Percentiles rank a stretch among this genome's conserved stretches.
These are phyloP conservation scores for Sporothrix curviconia DNA, from an alignment of 2,329 filamentous ascomycete genomes.

Conservation along the genomic window DNA sequence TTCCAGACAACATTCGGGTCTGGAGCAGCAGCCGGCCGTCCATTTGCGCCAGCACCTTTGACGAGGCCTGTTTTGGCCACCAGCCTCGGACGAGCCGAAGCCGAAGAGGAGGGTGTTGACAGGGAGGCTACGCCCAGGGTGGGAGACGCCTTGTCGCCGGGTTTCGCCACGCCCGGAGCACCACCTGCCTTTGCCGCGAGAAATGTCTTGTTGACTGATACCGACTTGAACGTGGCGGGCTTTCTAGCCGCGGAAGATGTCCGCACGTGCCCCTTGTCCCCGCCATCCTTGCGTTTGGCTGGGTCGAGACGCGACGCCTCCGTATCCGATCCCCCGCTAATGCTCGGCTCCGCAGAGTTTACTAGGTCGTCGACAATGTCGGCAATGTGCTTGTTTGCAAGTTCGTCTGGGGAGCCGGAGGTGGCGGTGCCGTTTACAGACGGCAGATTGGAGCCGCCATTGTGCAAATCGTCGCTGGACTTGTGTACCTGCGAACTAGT, in stretches of 20 bases:
- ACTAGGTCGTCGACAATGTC: constrained; percentile 52
- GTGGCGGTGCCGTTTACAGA: constrained; percentile 42
- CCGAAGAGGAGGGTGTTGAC: constrained; percentile 40
- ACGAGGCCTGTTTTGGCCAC: constrained; percentile 67
- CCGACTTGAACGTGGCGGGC: constrained; percentile 71
- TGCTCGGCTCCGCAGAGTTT: constrained; percentile 59
- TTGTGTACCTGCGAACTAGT: constrained; percentile 27
- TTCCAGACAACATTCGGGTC: constrained; percentile 79
- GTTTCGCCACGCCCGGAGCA: constrained; percentile 38
- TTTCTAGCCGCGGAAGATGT: constrained; percentile 61
- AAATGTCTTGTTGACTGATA: constrained; percentile 80
- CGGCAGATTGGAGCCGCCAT: constrained; percentile 41
- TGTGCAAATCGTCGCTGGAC: constrained; percentile 35
- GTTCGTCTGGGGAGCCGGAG: constrained; percentile 38
- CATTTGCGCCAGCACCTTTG: constrained; percentile 45
- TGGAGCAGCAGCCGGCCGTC: constrained; percentile 55
- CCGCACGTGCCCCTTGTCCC: constrained; percentile 53
- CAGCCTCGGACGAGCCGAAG: constrained; percentile 57
- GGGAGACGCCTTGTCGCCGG: constrained; percentile 43
- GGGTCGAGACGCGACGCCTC: constrained; percentile 59
- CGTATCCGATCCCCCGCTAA: constrained; percentile 70
- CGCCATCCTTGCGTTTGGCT: constrained; percentile 48
- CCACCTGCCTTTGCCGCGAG: constrained; percentile 61
- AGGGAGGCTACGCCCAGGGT: constrained; percentile 37
- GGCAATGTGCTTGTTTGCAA: constrained; percentile 51